phyloP scores from a whole-genome alignment of 108 stramenopile genomes.

The Fistulifera pelliculosa region DNA sequence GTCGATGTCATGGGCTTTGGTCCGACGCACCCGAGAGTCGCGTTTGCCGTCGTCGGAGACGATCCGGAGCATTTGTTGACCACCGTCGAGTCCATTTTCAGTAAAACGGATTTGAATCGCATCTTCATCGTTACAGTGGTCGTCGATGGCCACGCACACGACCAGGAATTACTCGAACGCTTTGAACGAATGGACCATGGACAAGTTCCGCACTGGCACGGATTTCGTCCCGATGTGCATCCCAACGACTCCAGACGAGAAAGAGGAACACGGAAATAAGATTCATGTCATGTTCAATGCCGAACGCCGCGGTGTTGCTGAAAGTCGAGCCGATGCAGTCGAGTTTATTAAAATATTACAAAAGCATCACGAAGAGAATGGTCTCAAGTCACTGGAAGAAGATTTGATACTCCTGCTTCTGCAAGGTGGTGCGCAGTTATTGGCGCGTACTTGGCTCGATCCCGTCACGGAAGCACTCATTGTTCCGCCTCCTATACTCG shows the following conservation, averaged over 20 bases:
- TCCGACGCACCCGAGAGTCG: conserved; percentile 61
- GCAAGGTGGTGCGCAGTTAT: conserved; percentile 30
- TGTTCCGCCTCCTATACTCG: conserved; percentile 34
- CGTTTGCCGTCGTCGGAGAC: conserved; percentile 49
- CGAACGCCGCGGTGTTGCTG: conserved; percentile 30
- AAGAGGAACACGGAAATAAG: conserved; percentile 42
- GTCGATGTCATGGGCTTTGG: conserved; percentile 75
- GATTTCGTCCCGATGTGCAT: conserved; percentile 32
- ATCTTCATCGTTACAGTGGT: conserved; percentile 60
- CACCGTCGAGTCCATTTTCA: conserved; percentile 32
- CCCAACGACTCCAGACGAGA: conserved; percentile 1
- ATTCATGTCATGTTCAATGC: conserved; percentile 48
- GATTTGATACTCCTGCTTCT: conserved; percentile 59
- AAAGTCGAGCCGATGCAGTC: conserved; percentile 42
- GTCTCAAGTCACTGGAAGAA: conserved; percentile 57
- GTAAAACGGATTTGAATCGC: conserved; percentile 53
- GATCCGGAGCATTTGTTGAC: conserved; percentile 6
- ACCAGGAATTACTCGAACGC: conserved; percentile 7
- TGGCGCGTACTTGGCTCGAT: conserved; percentile 33
- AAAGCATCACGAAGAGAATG: conserved; percentile 49
- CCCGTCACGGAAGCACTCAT: conserved; percentile 59
- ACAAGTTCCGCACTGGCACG: conserved; percentile 50
- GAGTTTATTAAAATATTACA: conserved; percentile 48
- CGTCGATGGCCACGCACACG: conserved; percentile 34
- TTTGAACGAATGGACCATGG: conserved; percentile 31